These are phyloP conservation scores for Mucor indicus DNA, from an alignment of 371 early-diverging fungal species.

Conservation along the genomic window DNA sequence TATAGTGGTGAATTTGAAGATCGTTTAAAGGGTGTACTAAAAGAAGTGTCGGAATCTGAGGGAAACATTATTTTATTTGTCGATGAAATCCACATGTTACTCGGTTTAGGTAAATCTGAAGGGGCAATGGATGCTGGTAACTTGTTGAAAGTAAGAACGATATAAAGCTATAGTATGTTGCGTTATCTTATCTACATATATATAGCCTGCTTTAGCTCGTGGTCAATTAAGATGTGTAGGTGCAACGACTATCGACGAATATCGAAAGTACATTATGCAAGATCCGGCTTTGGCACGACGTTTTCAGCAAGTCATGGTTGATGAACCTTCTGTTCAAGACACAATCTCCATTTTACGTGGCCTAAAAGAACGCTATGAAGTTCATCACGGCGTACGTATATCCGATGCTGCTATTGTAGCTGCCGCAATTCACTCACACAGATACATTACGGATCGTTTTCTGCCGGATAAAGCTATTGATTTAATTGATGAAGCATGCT, in stretches of 20 bases:
- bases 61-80: constrained; percentile 81
- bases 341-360: constrained; percentile 83
- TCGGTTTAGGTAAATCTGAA: constrained; percentile 78
- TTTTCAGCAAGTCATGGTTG: constrained; percentile 79
- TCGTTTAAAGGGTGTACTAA: constrained; percentile 73
- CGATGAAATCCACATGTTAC: constrained; percentile 82
- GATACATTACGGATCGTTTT: constrained; percentile 73
- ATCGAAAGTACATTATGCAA: constrained; percentile 79
- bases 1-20: constrained; percentile 84
- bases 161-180: no score
- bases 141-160: constrained; percentile 72
- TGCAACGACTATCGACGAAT: constrained; percentile 89
- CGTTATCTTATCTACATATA: no score
- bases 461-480: constrained; percentile 78
- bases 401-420: constrained; percentile 80
- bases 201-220: constrained; percentile 76
- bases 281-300: constrained; percentile 88
- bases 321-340: constrained; percentile 72
- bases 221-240: constrained; percentile 83
- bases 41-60: constrained; percentile 69
- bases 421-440: constrained; percentile 76
- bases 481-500: constrained; percentile 87
- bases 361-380: constrained; percentile 82
- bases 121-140: constrained; percentile 81
- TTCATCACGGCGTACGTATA: constrained; percentile 86